Base-by-base conservation (phyloP, 306 rosid species). In the Astragalus glycyphyllos region DNA sequence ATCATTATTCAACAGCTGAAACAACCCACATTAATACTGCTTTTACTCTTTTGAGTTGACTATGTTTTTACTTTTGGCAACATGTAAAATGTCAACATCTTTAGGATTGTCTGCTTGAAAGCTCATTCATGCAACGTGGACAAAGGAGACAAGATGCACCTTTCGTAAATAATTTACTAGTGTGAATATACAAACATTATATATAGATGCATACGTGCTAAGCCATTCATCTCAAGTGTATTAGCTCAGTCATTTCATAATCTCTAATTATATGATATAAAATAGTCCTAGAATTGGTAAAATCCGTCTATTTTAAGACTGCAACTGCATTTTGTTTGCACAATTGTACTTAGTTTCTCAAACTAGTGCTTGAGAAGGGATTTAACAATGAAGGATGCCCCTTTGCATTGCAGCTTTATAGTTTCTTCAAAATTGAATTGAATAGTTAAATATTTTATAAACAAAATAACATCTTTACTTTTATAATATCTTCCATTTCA, bases 251-350 rank as follows among this genome's bases (percentile, higher is more conserved):
- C 55, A 35, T 47, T 62, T 41, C 38, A 49, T 20, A 44, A 15
- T 56, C 4, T 17, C 35, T 3, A 35, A 58, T 11, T n/a, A 65
- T 53, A 4, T 5, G 35, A 7, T 50, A 38, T 32, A 57, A 0
- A 54, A 14, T 64, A 55, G 65, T 45, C 42, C n/a, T 16, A 45
- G 50, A 54, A 29, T 11, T 41, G 45, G 34, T 10, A 41, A 14
- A 54, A 23, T 40, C 51, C 11, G 38, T 62, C 35, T 37, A 51
- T 51, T 26, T 56, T n/a, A n/a, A n/a, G n/a, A n/a, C n/a, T n/a
- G n/a, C 31, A 40, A 16, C 7, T 42, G 13, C 6, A 15, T 41
- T 64, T 64, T 54, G 78, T 41, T 62, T 62, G 53, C 70, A 26
- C 49, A 15, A 20, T 44, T 23, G n/a, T 11, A 17, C 40, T 37